Percentiles rank a stretch among this genome's conserved stretches.
phyloP scores from a whole-genome alignment of 164 flowering plant genomes.

The Cinnamomum micranthum region DNA sequence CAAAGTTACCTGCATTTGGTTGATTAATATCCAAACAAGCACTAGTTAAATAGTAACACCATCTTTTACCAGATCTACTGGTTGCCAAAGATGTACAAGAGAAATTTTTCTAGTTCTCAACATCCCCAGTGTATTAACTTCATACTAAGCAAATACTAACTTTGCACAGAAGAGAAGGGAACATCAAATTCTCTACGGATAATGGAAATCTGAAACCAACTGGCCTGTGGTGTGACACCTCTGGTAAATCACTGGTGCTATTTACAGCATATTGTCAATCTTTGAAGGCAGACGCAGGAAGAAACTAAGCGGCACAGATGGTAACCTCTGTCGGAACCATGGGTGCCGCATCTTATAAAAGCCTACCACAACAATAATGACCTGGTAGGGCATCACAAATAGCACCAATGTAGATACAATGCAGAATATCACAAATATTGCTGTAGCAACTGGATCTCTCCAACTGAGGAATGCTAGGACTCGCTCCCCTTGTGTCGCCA shows the following conservation, averaged over 20 bases:
- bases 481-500: too few relatives aligned
- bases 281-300: conserved; percentile 86
- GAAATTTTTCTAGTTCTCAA: too few relatives aligned
- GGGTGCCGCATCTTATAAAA: conserved; percentile 40
- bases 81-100: too few relatives aligned
- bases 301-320: conserved; percentile 78
- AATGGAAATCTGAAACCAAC: neutral
- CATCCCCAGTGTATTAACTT: neutral
- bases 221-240: neutral
- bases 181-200: neutral
- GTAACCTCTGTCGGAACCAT: conserved; percentile 65
- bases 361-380: neutral
- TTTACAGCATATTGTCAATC: conserved; percentile 80
- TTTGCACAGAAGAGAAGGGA: neutral
- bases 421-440: too few relatives aligned
- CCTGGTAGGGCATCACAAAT: too few relatives aligned
- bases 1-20: too few relatives aligned
- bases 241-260: neutral
- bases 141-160: neutral
- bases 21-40: too few relatives aligned
- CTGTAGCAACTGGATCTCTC: too few relatives aligned
- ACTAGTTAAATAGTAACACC: too few relatives aligned
- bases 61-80: too few relatives aligned
- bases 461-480: too few relatives aligned
- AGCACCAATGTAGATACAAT: too few relatives aligned